These are phyloP conservation scores for Jacaranda copaia DNA, from an alignment of 257 asterid species.

Conservation along the genomic window DNA sequence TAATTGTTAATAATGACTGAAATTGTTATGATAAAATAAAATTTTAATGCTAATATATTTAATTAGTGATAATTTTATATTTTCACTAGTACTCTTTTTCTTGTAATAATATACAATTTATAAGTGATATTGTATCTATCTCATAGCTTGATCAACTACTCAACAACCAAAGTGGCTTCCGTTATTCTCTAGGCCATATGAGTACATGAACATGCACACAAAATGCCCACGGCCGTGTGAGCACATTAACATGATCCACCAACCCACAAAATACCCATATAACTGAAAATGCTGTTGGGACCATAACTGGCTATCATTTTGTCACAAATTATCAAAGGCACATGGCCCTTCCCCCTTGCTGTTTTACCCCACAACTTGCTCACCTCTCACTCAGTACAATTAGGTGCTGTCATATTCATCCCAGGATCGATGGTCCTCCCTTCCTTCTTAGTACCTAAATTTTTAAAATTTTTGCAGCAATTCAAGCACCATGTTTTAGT, in stretches of 20 bases:
- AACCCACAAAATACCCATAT: constrained; percentile 17
- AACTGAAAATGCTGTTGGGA: constrained; percentile 26
- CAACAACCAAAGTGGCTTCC: not conserved
- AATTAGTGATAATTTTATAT: no score
- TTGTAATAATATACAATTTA: no score
- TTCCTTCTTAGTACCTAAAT: no score
- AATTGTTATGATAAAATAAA: no score
- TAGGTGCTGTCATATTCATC: not conserved
- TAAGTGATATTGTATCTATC: no score
- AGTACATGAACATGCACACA: not conserved
- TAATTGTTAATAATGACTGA: no score
- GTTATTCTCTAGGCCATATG: not conserved
- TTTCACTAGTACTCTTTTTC: no score
- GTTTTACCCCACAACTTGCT: not conserved
- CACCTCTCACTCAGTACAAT: not conserved
- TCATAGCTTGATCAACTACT: not conserved
- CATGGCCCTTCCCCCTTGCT: constrained; percentile 20
- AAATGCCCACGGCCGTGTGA: not conserved
- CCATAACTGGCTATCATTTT: constrained; percentile 45
- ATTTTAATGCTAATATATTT: no score
- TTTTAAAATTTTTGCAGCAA: no score
- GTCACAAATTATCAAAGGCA: constrained; percentile 33
- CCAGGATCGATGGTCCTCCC: not conserved
- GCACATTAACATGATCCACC: not conserved
- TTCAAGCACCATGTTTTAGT: no score